A percentile compares a stretch with the other conserved stretches of the same genome.
phyloP scores from a whole-genome alignment of 1,284 basidiomycete genomes.

The Naganishia albida region DNA sequence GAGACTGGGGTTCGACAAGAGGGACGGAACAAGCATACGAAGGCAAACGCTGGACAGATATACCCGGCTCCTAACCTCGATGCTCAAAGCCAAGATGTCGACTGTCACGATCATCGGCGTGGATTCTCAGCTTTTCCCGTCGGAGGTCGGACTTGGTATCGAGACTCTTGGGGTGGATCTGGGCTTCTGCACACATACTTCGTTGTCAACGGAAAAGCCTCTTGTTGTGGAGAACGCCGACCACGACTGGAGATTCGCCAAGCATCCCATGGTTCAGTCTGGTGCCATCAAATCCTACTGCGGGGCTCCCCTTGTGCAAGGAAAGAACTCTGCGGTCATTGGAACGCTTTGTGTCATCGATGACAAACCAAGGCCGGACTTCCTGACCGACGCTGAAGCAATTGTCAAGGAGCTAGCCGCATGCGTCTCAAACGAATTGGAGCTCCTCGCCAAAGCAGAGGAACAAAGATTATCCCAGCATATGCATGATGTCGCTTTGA shows the following conservation, averaged over 20 bases:
- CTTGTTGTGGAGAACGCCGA: constrained; percentile 38
- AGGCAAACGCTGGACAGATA: constrained; percentile 42
- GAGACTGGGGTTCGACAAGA: constrained; percentile 42
- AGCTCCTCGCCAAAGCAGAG: constrained; percentile 38
- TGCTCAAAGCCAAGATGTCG: constrained; percentile 41
- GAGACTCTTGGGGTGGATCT: constrained; percentile 36
- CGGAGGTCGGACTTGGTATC: constrained; percentile 39
- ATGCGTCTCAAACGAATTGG: constrained; percentile 43
- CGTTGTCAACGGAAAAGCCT: constrained; percentile 36
- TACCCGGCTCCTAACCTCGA: constrained; percentile 40
- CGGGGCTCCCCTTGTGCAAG: constrained; percentile 39
- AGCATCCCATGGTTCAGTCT: constrained; percentile 40
- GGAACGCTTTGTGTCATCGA: constrained; percentile 42
- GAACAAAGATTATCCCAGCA: constrained; percentile 37
- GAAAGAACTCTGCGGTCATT: constrained; percentile 37
- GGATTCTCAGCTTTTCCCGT: constrained; percentile 40
- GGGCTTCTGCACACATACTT: constrained; percentile 44
- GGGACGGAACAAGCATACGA: constrained; percentile 31
- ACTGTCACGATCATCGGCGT: constrained; percentile 42
- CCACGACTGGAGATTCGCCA: constrained; percentile 42
- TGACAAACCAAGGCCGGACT: constrained; percentile 38
- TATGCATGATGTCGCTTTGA: constrained; percentile 48
- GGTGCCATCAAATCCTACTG: constrained; percentile 38
- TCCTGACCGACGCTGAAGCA: constrained; percentile 31
- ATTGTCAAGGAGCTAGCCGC: constrained; percentile 40